Evolutionary conservation across 495 filamentous ascomycete species (phyloP), one percentile per base, ranked within the genome.

Genomic region (Penicillium pancosmium): DNA sequence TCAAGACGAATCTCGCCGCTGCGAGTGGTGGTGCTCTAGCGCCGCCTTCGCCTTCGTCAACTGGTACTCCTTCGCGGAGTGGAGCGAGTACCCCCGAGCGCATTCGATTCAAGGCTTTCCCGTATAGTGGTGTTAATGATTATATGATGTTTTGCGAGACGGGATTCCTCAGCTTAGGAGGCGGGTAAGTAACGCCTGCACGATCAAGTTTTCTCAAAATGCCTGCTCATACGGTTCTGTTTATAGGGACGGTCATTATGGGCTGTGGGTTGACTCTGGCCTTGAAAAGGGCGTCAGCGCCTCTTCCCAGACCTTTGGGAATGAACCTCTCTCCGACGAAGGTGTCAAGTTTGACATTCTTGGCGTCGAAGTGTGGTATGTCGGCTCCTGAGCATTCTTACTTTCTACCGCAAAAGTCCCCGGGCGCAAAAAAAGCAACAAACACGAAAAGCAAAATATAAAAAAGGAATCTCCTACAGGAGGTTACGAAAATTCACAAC

Each of bases 81-180:
- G 78, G 77, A 2, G 74, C 75, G 3, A 78, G 73, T 49, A 78
- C 78, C 0, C 85, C 81, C 2, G 87, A 88, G 34, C 80, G 86
- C 33, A 88, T 96, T 64, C 86, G 91, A 7, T 98, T 98, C 82
- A 96, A 97, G 73, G 93, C 93, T 0, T 98, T 97, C 70, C 93
- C 92, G 1, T 98, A 97, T 67, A 93, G 88, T 59, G 94, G 94
- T 7, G 84, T 93, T 15, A 98, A 98, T 73, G 94, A 98, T 71
- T 97, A 97, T 70, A 88, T 94, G 79, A 95, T 97, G 63, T 88
- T 93, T 63, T 98, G 93, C 76, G 91, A 97, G 70, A 79, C 82
- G 23, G 84, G 85, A n/a, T 98, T 88, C 68, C 72, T 98, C 43
- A 92, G 88, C 67, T 75, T 97, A 2, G 92, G 92, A 34, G 93